Base-by-base conservation (phyloP, 208 protist genomes). In the Strigomonas oncopelti region DNA sequence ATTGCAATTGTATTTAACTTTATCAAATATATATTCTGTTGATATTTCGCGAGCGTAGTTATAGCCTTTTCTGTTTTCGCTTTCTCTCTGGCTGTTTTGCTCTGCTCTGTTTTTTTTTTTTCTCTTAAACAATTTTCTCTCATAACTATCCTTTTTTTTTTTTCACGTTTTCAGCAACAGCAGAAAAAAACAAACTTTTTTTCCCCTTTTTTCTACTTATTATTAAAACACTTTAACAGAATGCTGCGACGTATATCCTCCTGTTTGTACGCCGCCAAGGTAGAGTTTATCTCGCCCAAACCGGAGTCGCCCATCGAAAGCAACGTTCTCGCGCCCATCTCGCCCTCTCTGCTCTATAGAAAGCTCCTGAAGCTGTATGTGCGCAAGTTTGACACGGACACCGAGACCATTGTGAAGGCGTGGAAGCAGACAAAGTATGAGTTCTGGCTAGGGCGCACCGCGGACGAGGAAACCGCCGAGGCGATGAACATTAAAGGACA, bases 341-440 rank as follows among this genome's bases (percentile, higher is more conserved):
- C 78, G 7, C 78, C 85, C 0, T 73, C 88, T 1, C 53, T 90
- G 25, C 69, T 95, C 16, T 95, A 95, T 72, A 83, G 90, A 1
- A 78, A 67, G 46, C 75, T 95, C 20, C 77, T 95, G 16, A 95
- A 95, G 67, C 54, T 92, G 53, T 95, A 91, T 68, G 18, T 93
- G 25, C 77, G 84, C 51, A 95, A 95, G 64, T 95, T 95, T 69
- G 87, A 95, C 65, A 92, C 87, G n/a, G 85, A 95, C 64, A 70
- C 77, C 48, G 77, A 88, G 57, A 92, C 87, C 11, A 95, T 95
- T 52, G 61, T 95, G 24, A 83, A 78, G 11, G 87, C 86, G 42
- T 95, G 90, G 87, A 89, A 88, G 66, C 87, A 91, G 69, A 95
- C 90, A 46, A 92, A 91, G 74, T 92, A 88, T 75, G 83, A 95